Percentiles rank a stretch among this genome's conserved stretches.
Conservation (phyloP, 768 basidiomycete genomes). For the Rubroboletus pulcherrimus region DNA sequence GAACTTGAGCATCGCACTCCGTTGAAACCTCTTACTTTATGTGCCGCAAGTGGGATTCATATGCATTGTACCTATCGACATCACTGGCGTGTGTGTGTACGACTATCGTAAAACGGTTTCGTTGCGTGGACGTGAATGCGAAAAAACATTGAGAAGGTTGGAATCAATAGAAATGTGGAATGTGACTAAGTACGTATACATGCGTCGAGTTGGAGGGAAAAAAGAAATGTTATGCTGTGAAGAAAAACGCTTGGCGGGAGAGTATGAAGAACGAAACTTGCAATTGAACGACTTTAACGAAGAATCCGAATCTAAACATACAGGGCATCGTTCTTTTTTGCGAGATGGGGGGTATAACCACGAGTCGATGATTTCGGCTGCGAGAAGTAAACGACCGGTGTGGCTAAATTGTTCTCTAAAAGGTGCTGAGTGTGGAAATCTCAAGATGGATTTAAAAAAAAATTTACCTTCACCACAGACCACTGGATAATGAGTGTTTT, state of each 20-base stretch:
- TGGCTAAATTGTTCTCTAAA: constrained; percentile 54
- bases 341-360: constrained; percentile 2
- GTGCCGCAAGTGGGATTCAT: not conserved
- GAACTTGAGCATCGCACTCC: not conserved
- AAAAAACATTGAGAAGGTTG: not conserved
- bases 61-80: constrained; percentile 8
- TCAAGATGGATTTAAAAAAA: not conserved
- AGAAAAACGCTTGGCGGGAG: not conserved
- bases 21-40: not conserved
- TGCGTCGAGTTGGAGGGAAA: not conserved
- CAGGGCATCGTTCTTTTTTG: not conserved
- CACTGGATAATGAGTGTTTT: constrained; percentile 69
- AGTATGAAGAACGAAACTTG: not conserved
- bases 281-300: not conserved
- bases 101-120: constrained; percentile 7
- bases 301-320: not conserved
- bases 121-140: constrained; percentile 2
- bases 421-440: constrained; percentile 5
- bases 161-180: not conserved
- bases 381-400: not conserved
- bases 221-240: constrained; percentile 1
- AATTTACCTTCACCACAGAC: constrained; percentile 68
- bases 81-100: constrained; percentile 11
- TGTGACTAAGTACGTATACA: constrained; percentile 1
- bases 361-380: not conserved